Evolutionary conservation across 2,329 filamentous ascomycete genomes (phyloP).

Genomic region (Oidium heveae): DNA sequence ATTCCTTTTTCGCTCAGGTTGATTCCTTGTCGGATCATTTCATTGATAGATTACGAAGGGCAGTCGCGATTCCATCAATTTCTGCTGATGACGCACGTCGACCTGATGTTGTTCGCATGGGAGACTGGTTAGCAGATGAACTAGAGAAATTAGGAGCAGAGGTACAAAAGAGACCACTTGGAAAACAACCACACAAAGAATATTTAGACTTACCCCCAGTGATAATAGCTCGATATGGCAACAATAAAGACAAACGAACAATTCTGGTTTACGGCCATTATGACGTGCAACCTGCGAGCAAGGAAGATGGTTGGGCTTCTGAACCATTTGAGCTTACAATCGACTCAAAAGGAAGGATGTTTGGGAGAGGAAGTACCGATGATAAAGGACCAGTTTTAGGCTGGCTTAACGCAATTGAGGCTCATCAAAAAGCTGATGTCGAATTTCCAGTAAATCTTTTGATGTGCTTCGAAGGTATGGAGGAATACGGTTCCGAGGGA

Average conservation of each 20-base stretch:
- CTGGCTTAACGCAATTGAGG: constrained; percentile 95
- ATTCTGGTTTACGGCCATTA: constrained; percentile 97
- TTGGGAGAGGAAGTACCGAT: constrained; percentile 80
- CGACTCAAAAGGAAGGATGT: constrained; percentile 85
- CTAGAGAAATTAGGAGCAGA: constrained; percentile 62
- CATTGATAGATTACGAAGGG: constrained; percentile 71
- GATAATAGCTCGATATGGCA: constrained; percentile 75
- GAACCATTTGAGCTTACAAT: constrained; percentile 78
- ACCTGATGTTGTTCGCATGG: constrained; percentile 90
- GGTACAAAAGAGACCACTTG: constrained; percentile 66
- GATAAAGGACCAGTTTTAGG: constrained; percentile 95
- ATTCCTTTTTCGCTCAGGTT: constrained; percentile 82
- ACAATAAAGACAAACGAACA: constrained; percentile 75
- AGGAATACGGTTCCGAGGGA: constrained; percentile 93
- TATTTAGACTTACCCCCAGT: constrained; percentile 80
- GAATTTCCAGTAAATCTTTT: constrained; percentile 94
- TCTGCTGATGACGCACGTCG: constrained; percentile 76
- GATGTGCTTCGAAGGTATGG: constrained; percentile 99
- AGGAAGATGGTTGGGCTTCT: constrained; percentile 85
- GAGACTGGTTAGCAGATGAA: constrained; percentile 64
- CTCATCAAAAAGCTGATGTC: constrained; percentile 80
- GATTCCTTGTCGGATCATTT: constrained; percentile 56
- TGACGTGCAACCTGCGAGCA: constrained; percentile 86
- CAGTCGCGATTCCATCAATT: constrained; percentile 88
- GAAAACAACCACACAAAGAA: constrained; percentile 79